Evolutionary conservation across 2,329 filamentous ascomycete species (phyloP).

Genomic region (Purpureocillium lavendulum): DNA sequence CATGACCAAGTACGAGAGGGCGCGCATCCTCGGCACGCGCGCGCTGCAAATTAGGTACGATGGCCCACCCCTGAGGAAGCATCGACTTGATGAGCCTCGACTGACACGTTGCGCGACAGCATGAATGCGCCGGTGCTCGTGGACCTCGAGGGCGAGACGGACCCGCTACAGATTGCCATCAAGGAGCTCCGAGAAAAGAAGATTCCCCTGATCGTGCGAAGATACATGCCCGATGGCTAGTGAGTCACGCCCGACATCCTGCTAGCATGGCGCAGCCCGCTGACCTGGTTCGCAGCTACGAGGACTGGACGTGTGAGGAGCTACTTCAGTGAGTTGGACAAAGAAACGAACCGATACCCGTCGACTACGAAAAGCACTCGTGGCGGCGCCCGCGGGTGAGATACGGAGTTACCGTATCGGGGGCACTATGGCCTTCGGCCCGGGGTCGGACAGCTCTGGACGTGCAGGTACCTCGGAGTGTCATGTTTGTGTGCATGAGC

Average conservation of each 20-base stretch:
- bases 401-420: neutral
- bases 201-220: slow-evolving; percentile 88
- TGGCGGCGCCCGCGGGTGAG: slow-evolving; percentile 6
- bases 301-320: slow-evolving; percentile 99
- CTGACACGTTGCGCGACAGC: slow-evolving; percentile 36
- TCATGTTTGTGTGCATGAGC: slow-evolving; percentile 24
- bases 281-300: slow-evolving; percentile 54
- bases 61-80: no score
- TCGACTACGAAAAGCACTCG: no score
- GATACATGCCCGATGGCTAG: slow-evolving; percentile 96
- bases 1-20: slow-evolving; percentile 98
- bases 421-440: neutral
- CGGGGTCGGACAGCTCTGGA: neutral
- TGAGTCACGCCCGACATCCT: slow-evolving; percentile 38
- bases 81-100: no score
- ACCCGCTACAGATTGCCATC: slow-evolving; percentile 93
- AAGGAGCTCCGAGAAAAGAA: slow-evolving; percentile 98
- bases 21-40: slow-evolving; percentile 84
- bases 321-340: slow-evolving; percentile 50
- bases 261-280: slow-evolving; percentile 8
- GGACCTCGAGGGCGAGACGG: slow-evolving; percentile 93
- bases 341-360: slow-evolving; percentile 7
- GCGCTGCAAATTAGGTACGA: slow-evolving; percentile 89
- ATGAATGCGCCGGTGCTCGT: slow-evolving; percentile 97
- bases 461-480: slow-evolving; percentile 9